A percentile compares a stretch with the other conserved stretches of the same genome.
Conservation (phyloP, 768 basidiomycete genomes). For the Coprinopsis sp. region DNA sequence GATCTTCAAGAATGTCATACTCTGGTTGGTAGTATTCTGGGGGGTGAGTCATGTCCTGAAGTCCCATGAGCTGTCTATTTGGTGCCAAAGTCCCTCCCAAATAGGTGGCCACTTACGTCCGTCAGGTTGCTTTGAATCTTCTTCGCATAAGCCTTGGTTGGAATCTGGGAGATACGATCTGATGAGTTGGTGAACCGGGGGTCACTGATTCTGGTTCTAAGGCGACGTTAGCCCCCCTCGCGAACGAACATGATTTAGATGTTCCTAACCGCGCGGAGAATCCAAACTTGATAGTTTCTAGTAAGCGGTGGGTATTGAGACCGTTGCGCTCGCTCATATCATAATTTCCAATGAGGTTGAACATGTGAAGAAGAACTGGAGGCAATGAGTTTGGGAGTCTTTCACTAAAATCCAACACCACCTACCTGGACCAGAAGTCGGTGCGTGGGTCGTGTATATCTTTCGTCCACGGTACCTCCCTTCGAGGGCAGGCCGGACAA, state of each 20-base stretch:
- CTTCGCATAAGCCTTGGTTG: constrained; percentile 64
- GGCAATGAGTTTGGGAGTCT: neutral
- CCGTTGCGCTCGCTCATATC: constrained; percentile 48
- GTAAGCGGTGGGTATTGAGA: constrained; percentile 69
- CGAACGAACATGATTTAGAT: too few relatives aligned
- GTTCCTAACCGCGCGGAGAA: constrained; percentile 41
- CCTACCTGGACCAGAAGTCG: constrained; percentile 74
- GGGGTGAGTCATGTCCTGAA: constrained; percentile 74
- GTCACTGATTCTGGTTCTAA: constrained; percentile 80
- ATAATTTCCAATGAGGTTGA: constrained; percentile 87
- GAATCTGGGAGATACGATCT: constrained; percentile 54
- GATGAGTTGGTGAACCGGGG: constrained; percentile 60
- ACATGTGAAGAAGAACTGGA: constrained; percentile 77
- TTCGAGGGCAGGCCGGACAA: constrained; percentile 66
- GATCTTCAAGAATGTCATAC: constrained; percentile 72
- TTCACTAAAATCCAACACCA: neutral
- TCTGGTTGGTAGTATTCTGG: constrained; percentile 82
- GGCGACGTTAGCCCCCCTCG: neutral
- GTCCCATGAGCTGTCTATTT: neutral
- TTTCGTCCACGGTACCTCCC: constrained; percentile 74
- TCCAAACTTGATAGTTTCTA: constrained; percentile 82
- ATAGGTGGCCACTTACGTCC: constrained; percentile 49
- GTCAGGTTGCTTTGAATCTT: constrained; percentile 65
- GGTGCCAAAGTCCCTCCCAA: neutral
- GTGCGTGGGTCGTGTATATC: constrained; percentile 82